Evolutionary conservation across 129 eudicot genomes (phyloP).

Genomic region (Smallanthus sonchifolius): DNA sequence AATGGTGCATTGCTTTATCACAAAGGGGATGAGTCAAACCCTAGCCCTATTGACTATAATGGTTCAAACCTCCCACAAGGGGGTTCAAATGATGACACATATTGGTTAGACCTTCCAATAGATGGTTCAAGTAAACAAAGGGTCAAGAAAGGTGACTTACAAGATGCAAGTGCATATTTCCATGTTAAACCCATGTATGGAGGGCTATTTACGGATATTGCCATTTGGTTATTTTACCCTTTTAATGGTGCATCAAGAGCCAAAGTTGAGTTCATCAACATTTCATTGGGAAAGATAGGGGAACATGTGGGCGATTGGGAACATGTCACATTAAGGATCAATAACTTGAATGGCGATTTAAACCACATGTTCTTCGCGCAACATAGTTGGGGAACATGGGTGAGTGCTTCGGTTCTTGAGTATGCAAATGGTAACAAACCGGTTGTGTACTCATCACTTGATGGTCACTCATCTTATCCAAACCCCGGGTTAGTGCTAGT

Average conservation of each 20-base stretch:
- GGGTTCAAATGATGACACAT: slow-evolving; percentile 49
- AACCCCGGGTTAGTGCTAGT: slow-evolving; percentile 46
- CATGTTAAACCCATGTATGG: slow-evolving; percentile 56
- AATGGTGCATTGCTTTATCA: slow-evolving; percentile 53
- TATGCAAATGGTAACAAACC: slow-evolving; percentile 43
- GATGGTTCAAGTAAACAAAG: slow-evolving; percentile 27
- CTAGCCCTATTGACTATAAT: slow-evolving; percentile 23
- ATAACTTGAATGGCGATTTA: slow-evolving; percentile 48
- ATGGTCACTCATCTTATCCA: slow-evolving; percentile 42
- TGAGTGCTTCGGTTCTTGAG: slow-evolving; percentile 38
- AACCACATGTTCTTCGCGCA: slow-evolving; percentile 37
- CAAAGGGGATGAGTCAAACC: slow-evolving; percentile 41
- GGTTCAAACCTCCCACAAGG: slow-evolving; percentile 57
- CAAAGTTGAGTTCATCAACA: slow-evolving; percentile 37
- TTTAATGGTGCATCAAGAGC: slow-evolving; percentile 56
- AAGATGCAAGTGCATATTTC: slow-evolving; percentile 37
- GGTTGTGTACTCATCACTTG: slow-evolving; percentile 37
- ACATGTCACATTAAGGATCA: slow-evolving; percentile 45
- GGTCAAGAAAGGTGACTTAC: slow-evolving; percentile 42
- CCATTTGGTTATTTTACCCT: slow-evolving; percentile 58
- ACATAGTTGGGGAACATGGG: slow-evolving; percentile 52
- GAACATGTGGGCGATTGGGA: slow-evolving; percentile 66
- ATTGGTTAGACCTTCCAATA: slow-evolving; percentile 49
- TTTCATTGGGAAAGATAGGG: slow-evolving; percentile 44
- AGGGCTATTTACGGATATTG: slow-evolving; percentile 43